phyloP scores from a whole-genome alignment of 352 stramenopile species.

The Pythium periplocum region DNA sequence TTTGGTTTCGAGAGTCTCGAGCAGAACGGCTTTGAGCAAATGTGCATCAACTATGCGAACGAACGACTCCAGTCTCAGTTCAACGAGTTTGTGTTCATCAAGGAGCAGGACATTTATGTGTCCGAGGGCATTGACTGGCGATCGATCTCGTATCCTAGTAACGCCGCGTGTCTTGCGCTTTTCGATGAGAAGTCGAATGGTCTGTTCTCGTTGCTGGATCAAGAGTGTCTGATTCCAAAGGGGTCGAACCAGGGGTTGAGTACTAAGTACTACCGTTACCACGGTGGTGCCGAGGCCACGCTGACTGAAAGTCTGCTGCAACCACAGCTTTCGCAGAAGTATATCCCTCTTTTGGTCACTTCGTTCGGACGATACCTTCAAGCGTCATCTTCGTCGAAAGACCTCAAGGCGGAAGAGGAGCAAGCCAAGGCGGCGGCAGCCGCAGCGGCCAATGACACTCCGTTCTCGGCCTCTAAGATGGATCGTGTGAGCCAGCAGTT shows the following conservation, averaged over 20 bases:
- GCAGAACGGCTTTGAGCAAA: slow-evolving; percentile 80
- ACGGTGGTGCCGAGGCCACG: slow-evolving; percentile 25
- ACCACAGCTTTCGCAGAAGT: slow-evolving; percentile 39
- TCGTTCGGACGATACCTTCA: slow-evolving; percentile 68
- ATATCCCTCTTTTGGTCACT: slow-evolving; percentile 54
- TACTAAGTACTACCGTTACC: slow-evolving; percentile 80
- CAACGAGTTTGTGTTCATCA: slow-evolving; percentile 87
- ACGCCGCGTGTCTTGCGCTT: slow-evolving; percentile 68
- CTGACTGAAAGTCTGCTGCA: slow-evolving; percentile 24
- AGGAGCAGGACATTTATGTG: slow-evolving; percentile 80
- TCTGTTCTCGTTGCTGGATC: slow-evolving; percentile 77
- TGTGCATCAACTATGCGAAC: slow-evolving; percentile 88
- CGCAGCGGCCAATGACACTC: slow-evolving; percentile 27
- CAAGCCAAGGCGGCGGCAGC: slow-evolving; percentile 31
- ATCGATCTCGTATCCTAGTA: slow-evolving; percentile 76
- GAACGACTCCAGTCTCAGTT: slow-evolving; percentile 84
- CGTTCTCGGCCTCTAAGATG: slow-evolving; percentile 80
- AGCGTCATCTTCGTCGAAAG: slow-evolving; percentile 10
- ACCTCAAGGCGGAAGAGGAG: slow-evolving; percentile 11
- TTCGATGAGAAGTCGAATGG: slow-evolving; percentile 81
- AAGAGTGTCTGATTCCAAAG: slow-evolving; percentile 83
- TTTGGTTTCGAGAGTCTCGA: slow-evolving; percentile 87
- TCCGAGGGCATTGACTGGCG: slow-evolving; percentile 84
- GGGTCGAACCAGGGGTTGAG: slow-evolving; percentile 73
- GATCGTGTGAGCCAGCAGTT: slow-evolving; percentile 81